phyloP scores from a whole-genome alignment of 257 asterid species.

The Solanum commersonii region DNA sequence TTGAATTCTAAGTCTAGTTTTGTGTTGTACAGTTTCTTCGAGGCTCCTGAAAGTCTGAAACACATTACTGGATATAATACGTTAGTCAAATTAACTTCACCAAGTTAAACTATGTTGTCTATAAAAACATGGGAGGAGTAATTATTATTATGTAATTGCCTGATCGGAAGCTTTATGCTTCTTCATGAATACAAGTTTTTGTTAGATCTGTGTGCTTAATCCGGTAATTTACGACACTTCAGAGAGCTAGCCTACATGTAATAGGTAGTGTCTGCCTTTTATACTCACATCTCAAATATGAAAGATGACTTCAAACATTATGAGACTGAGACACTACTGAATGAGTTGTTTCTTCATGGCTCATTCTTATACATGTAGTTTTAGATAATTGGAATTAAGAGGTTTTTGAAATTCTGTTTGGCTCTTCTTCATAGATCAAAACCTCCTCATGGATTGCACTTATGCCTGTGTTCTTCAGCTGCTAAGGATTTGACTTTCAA shows the following conservation, averaged over 20 bases:
- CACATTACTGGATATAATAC: background rate
- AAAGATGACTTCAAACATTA: background rate
- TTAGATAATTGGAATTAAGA: background rate
- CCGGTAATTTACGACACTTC: background rate
- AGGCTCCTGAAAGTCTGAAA: background rate
- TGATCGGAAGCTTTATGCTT: background rate
- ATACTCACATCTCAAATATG: background rate
- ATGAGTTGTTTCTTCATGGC: background rate
- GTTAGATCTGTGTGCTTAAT: background rate
- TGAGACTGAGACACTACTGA: background rate
- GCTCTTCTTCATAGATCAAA: background rate
- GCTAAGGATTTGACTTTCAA: background rate
- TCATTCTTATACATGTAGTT: background rate
- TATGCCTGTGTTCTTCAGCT: background rate
- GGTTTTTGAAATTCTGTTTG: background rate
- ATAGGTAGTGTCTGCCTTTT: background rate
- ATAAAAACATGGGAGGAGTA: background rate
- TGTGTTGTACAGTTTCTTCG: background rate
- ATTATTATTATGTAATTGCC: background rate
- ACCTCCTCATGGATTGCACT: background rate
- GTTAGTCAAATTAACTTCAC: background rate
- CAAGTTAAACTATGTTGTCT: background rate
- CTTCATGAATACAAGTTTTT: background rate
- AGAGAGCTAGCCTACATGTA: background rate
- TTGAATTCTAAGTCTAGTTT: background rate